Base-by-base conservation (phyloP, 2,329 filamentous ascomycete genomes). In the Trichoderma sp. region DNA sequence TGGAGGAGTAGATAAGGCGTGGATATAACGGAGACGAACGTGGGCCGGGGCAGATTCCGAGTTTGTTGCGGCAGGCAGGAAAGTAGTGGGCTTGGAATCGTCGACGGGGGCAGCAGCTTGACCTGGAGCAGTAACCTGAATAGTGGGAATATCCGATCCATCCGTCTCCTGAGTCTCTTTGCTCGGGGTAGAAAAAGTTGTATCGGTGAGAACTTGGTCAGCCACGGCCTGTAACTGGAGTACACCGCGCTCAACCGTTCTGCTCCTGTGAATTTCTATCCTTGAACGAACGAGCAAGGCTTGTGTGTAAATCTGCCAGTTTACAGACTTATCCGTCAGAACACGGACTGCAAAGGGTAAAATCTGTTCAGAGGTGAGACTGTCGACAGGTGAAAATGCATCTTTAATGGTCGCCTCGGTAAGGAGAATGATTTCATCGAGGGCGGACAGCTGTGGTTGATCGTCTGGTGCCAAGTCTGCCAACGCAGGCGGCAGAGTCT, bases 301-400 rank as follows among this genome's bases (percentile, higher is more conserved):
- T 76, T 98, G 94, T 0, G 95, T 97, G 76, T 98, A 98, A 37
- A 97, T 90, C 77, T 98, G 95, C 95, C 95, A 99, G 78, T 98
- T 99, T 1, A 93, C 94, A 54, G 91, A 91, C 72, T 94, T 94
- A 69, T 95, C 93, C 9, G 91, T 87, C 1, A 99, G 84, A 0
- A 98, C 95, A 48, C 95, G 88, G 2, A 90, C 90, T 0, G 95
- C 95, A 76, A 94, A 99, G 0, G 95, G 95, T 1, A 97, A 80
- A 5, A 97, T 94, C 76, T 98, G 93, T 79, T 98, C 94, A n/a
- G 93, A 86, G 0, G 94, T 98, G 1, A 99, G 83, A 0, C 92
- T 90, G 76, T 98, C 91, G 1, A 89, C 84, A 0, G 95, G 93
- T 0, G 93, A 90, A 70, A 89, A 91, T 0, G 92, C 93, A 74